Conservation (phyloP, 345 rosid species). For the Brassica incana region DNA sequence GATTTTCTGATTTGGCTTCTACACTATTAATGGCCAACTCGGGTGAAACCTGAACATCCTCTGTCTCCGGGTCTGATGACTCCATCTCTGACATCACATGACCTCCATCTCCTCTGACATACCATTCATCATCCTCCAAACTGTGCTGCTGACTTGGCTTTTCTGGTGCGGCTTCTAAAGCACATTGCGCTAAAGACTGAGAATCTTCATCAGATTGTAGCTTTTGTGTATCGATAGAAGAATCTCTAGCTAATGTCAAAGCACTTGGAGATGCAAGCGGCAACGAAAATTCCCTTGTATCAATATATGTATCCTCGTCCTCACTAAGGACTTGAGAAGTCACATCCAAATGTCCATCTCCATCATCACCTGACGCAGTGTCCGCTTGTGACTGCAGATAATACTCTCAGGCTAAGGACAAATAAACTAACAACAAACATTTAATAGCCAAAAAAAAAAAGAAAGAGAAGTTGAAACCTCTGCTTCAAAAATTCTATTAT, state of each 20-base stretch:
- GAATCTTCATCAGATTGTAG: slow-evolving; percentile 31
- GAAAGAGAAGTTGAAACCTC: slow-evolving; percentile 23
- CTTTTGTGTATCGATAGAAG: slow-evolving; percentile 26
- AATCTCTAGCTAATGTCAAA: slow-evolving; percentile 21
- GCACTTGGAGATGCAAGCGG: slow-evolving; percentile 30
- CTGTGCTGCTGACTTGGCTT: slow-evolving; percentile 12
- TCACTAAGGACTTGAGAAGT: slow-evolving; percentile 48
- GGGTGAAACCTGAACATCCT: slow-evolving; percentile 29
- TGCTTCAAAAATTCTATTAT: slow-evolving; percentile 28
- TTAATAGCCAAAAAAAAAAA: not conserved
- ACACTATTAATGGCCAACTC: slow-evolving; percentile 8
- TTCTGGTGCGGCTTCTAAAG: slow-evolving; percentile 14
- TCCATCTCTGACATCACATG: slow-evolving; percentile 42
- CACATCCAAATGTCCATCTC: slow-evolving; percentile 40
- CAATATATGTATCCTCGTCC: slow-evolving; percentile 32
- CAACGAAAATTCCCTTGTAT: slow-evolving; percentile 39
- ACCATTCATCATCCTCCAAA: slow-evolving; percentile 2
- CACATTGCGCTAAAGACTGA: slow-evolving; percentile 22
- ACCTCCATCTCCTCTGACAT: slow-evolving; percentile 31
- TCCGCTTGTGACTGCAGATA: slow-evolving; percentile 31
- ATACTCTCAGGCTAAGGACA: not conserved
- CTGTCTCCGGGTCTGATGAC: slow-evolving; percentile 33
- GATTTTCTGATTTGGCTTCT: slow-evolving; percentile 14
- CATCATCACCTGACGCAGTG: slow-evolving; percentile 38
- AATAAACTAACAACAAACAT: not conserved